Evolutionary conservation across 108 stramenopile genomes (phyloP).

Genomic region (Pseudonitzschia delicatissima): DNA sequence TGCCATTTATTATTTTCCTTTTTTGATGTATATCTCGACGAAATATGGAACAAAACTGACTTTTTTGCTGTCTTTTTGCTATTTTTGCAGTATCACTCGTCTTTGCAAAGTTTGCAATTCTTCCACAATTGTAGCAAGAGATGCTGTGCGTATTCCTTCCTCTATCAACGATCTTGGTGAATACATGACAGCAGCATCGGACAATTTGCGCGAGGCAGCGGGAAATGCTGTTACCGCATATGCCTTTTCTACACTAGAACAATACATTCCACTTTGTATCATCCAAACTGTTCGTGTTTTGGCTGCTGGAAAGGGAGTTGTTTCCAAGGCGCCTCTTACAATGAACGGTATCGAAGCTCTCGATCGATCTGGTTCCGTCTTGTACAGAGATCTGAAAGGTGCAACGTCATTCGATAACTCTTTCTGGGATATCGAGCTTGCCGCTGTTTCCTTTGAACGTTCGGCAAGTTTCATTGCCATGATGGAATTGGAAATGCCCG

Average conservation of each 20-base stretch:
- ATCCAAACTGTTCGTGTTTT: conserved; percentile 81
- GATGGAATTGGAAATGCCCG: conserved; percentile 82
- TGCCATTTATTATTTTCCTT: conserved; percentile 15
- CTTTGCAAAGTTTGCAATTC: conserved; percentile 76
- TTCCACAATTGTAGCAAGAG: conserved; percentile 77
- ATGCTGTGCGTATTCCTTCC: conserved; percentile 80
- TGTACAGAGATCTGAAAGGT: conserved; percentile 84
- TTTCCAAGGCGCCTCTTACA: conserved; percentile 57
- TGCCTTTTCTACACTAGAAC: conserved; percentile 79
- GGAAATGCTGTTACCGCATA: conserved; percentile 85
- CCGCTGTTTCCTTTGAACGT: conserved; percentile 79
- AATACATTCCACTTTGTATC: conserved; percentile 78
- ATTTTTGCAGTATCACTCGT: conserved; percentile 40
- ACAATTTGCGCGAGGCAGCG: conserved; percentile 78
- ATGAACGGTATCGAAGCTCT: conserved; percentile 82
- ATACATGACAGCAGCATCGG: conserved; percentile 76
- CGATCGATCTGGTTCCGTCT: conserved; percentile 80
- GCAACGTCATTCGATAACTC: conserved; percentile 83
- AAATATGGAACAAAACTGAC: too few species aligned
- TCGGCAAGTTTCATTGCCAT: conserved; percentile 81
- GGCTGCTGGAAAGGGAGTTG: conserved; percentile 63
- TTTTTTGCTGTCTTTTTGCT: too few species aligned
- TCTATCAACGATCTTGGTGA: conserved; percentile 86
- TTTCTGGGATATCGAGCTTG: conserved; percentile 85
- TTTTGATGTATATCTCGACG: not conserved